Evolutionary conservation across 257 asterid species (phyloP).

Genomic region (Petrea volubilis): DNA sequence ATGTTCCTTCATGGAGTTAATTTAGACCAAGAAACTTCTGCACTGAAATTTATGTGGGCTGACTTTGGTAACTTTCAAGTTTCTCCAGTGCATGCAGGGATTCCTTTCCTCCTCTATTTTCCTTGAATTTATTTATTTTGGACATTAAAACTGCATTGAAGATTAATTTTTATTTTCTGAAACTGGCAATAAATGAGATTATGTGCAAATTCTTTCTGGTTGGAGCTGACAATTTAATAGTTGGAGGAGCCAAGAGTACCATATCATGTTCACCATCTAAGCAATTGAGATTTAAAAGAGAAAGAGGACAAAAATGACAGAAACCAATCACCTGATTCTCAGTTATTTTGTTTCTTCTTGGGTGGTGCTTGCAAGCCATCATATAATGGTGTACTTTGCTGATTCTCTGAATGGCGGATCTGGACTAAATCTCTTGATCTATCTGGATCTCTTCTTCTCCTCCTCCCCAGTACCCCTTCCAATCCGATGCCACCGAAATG

Average conservation of each 20-base stretch:
- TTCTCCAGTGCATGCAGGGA: background rate
- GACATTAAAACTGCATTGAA: background rate
- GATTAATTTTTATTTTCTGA: background rate
- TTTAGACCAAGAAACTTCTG: slow-evolving; percentile 1
- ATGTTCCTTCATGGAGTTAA: background rate
- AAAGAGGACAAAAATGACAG: background rate
- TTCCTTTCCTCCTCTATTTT: background rate
- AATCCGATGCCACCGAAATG: too few relatives aligned
- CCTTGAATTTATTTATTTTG: background rate
- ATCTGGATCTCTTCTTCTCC: background rate
- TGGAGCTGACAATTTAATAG: background rate
- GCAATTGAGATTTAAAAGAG: background rate
- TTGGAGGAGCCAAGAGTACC: background rate
- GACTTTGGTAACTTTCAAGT: background rate
- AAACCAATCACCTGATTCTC: background rate
- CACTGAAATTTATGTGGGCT: background rate
- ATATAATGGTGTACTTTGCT: background rate
- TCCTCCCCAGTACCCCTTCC: background rate
- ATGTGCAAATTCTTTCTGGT: background rate
- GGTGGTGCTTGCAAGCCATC: background rate
- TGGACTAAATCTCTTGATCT: background rate
- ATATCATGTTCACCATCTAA: background rate
- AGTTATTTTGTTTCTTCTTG: background rate
- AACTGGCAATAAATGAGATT: background rate
- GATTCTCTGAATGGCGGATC: background rate